These are phyloP conservation scores for Pseudopyricularia cyperi DNA, from an alignment of 2,329 filamentous ascomycete genomes.

Conservation along the genomic window DNA sequence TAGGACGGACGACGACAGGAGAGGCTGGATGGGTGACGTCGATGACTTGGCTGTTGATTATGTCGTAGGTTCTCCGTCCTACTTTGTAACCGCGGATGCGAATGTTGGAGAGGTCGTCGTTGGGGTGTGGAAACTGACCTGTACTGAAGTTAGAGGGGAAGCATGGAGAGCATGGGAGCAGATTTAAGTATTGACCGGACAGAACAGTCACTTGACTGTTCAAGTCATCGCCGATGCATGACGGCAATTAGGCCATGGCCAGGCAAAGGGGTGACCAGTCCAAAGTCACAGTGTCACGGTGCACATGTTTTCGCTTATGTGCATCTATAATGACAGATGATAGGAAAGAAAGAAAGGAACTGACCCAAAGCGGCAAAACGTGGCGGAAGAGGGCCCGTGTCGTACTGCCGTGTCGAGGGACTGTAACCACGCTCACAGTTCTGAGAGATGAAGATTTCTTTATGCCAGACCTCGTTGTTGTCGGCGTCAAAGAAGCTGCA, in stretches of 20 bases:
- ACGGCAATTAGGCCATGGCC: neutral
- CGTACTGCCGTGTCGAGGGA: constrained; percentile 2
- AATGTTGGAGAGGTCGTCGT: constrained; percentile 4
- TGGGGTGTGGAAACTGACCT: constrained; percentile 3
- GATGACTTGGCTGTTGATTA: constrained; percentile 3
- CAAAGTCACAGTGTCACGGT: neutral
- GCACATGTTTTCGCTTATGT: too few species aligned
- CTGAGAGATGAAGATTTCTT: constrained; percentile 25
- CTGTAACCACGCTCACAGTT: constrained; percentile 2
- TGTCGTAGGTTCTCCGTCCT: constrained; percentile 5
- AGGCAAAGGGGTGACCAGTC: neutral
- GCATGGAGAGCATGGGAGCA: neutral
- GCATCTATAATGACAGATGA: neutral
- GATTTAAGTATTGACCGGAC: neutral
- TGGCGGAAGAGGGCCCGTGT: constrained; percentile 7
- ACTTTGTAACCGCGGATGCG: constrained; percentile 4
- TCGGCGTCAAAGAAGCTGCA: constrained; percentile 32
- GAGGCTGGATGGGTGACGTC: neutral
- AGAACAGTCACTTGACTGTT: neutral
- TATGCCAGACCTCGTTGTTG: constrained; percentile 30
- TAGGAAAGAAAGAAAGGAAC: neutral
- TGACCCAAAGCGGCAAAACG: constrained; percentile 3
- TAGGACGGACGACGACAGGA: neutral
- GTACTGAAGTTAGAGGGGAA: neutral
- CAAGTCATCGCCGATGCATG: neutral